phyloP scores from a whole-genome alignment of 2,329 filamentous ascomycete genomes.

The Talaromyces funiculosus region DNA sequence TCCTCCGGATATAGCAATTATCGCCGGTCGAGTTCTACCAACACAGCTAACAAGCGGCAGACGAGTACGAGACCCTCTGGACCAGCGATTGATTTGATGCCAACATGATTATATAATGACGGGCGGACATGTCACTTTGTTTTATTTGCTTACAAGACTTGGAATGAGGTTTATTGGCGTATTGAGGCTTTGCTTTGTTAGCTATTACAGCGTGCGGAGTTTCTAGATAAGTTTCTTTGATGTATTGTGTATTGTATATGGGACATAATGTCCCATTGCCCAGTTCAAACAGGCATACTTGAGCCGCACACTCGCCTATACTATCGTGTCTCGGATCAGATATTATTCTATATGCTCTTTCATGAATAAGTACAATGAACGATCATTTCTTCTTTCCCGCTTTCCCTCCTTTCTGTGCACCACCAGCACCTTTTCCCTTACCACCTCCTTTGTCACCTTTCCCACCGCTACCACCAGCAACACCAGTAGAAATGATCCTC shows the following conservation, averaged over 20 bases:
- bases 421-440: slow-evolving; percentile 28
- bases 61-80: slow-evolving; percentile 20
- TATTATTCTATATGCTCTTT: background rate
- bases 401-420: slow-evolving; percentile 23
- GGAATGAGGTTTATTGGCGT: slow-evolving; percentile 1
- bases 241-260: background rate
- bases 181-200: background rate
- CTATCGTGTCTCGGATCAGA: no score
- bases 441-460: slow-evolving; percentile 15
- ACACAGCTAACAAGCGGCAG: slow-evolving; percentile 18
- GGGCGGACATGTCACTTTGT: background rate
- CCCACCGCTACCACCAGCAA: slow-evolving; percentile 41
- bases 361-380: background rate
- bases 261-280: background rate
- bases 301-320: background rate
- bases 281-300: background rate
- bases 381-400: slow-evolving; percentile 37
- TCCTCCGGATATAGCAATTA: background rate
- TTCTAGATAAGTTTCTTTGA: background rate
- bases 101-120: slow-evolving; percentile 22
- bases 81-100: slow-evolving; percentile 35
- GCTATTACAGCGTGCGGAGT: background rate
- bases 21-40: background rate
- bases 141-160: background rate
- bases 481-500: slow-evolving; percentile 68